A percentile compares a stretch with the other conserved stretches of the same genome.
Evolutionary conservation across 192 early-diverging fungal species (phyloP).

Genomic region (Rhizophagus prolifer): DNA sequence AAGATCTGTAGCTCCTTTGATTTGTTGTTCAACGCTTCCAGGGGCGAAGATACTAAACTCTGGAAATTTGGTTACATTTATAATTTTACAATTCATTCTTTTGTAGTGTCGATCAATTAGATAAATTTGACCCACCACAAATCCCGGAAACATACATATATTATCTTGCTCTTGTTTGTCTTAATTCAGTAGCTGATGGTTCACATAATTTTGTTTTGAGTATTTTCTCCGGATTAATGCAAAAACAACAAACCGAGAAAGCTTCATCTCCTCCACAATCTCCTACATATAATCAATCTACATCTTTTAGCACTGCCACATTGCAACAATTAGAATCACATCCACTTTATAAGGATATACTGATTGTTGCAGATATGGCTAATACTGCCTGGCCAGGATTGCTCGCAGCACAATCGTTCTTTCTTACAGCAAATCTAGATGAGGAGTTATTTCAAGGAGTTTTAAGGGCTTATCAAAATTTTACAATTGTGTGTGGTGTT

Average conservation of each 20-base stretch:
- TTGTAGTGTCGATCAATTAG: conserved; percentile 82
- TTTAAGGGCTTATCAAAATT: conserved; percentile 69
- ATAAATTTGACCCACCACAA: conserved; percentile 86
- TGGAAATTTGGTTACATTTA: background rate
- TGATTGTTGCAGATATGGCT: conserved; percentile 74
- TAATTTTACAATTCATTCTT: background rate
- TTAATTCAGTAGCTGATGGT: conserved; percentile 70
- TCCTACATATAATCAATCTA: conserved; percentile 36
- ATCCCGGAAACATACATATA: conserved; percentile 90
- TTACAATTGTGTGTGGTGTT: conserved; percentile 79
- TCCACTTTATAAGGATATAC: conserved; percentile 42
- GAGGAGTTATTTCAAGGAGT: conserved; percentile 76
- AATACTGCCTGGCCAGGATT: conserved; percentile 79
- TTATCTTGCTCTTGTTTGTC: conserved; percentile 70
- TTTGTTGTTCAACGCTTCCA: no score
- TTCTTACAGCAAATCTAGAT: conserved; percentile 76
- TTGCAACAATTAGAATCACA: conserved; percentile 33
- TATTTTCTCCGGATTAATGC: conserved; percentile 45
- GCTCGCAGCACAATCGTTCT: conserved; percentile 73
- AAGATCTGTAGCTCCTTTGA: no score
- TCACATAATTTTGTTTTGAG: conserved; percentile 68
- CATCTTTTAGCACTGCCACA: conserved; percentile 31
- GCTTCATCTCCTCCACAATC: conserved; percentile 19
- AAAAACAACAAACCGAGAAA: conserved; percentile 31
- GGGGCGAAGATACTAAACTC: no score